phyloP scores from a whole-genome alignment of 192 early-diverging fungal genomes.

The Coemansia sp. region DNA sequence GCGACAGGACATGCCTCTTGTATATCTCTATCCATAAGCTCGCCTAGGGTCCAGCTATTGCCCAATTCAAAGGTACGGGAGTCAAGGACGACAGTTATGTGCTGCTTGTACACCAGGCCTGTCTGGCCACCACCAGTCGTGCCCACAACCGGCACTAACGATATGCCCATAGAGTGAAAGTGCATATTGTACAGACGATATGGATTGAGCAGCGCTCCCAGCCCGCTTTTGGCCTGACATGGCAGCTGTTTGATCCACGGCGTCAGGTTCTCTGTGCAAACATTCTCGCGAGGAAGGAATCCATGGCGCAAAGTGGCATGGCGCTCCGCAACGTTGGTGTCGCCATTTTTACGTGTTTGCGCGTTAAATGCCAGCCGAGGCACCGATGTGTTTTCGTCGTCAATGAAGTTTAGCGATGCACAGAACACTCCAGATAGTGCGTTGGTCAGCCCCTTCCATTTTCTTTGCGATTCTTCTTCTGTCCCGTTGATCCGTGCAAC shows the following conservation, averaged over 20 bases:
- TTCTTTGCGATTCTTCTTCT: slow-evolving; percentile 47
- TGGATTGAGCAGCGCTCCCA: slow-evolving; percentile 85
- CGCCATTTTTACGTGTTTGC: neutral
- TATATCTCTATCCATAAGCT: slow-evolving; percentile 56
- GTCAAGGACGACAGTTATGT: slow-evolving; percentile 79
- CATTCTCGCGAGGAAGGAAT: slow-evolving; percentile 83
- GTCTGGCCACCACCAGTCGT: neutral
- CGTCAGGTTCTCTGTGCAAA: slow-evolving; percentile 98
- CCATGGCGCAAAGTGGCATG: slow-evolving; percentile 64
- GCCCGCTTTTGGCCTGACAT: slow-evolving; percentile 87
- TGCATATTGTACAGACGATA: slow-evolving; percentile 88
- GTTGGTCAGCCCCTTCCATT: slow-evolving; percentile 88
- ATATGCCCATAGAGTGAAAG: slow-evolving; percentile 87
- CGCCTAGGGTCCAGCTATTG: slow-evolving; percentile 47
- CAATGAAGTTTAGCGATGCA: slow-evolving; percentile 94
- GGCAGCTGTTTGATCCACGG: slow-evolving; percentile 96
- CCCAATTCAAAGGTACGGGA: slow-evolving; percentile 40
- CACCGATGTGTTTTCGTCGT: slow-evolving; percentile 66
- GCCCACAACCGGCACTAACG: slow-evolving; percentile 59
- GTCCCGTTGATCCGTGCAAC: slow-evolving; percentile 62
- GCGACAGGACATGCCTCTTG: slow-evolving; percentile 56
- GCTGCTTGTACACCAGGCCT: slow-evolving; percentile 65
- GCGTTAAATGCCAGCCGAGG: slow-evolving; percentile 56
- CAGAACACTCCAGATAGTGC: slow-evolving; percentile 93
- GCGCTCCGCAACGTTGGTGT: neutral